A percentile compares a stretch with the other conserved stretches of the same genome.
These are phyloP conservation scores for Bretschneidera sinensis DNA, from an alignment of 345 rosid species.

Conservation along the genomic window DNA sequence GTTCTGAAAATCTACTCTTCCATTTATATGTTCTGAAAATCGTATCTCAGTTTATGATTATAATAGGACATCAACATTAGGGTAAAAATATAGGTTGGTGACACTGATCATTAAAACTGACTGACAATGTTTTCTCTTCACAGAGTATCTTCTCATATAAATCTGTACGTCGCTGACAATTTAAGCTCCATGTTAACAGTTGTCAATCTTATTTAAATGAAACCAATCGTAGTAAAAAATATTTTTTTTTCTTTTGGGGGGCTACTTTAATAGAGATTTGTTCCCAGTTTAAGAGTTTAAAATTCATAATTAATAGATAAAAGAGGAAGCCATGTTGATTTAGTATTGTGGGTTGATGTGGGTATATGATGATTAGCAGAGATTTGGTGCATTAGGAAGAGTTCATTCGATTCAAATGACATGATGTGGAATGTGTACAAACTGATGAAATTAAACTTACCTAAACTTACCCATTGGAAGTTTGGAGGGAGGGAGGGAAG, in stretches of 20 bases:
- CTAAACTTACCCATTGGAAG: not conserved
- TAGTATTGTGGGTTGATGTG: not conserved
- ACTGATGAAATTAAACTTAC: not conserved
- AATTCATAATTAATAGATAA: too few species aligned
- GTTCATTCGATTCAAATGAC: not conserved
- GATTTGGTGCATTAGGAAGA: not conserved
- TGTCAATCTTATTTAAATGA: not conserved
- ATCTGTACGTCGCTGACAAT: constrained; percentile 12
- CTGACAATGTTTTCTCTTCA: constrained; percentile 14
- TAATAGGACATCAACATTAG: constrained; percentile 2
- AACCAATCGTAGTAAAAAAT: not conserved
- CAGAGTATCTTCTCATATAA: constrained; percentile 10
- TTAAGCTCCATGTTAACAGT: not conserved
- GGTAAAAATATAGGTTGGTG: constrained; percentile 8
- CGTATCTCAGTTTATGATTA: constrained; percentile 2
- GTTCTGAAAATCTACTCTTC: too few species aligned
- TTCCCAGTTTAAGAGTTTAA: too few species aligned
- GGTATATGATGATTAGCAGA: not conserved
- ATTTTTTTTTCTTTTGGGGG: not conserved
- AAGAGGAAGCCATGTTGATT: too few species aligned
- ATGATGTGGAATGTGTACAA: not conserved
- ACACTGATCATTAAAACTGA: constrained; percentile 7
- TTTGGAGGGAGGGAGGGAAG: too few species aligned
- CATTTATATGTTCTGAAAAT: not conserved
- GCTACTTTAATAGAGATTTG: not conserved